These are phyloP conservation scores for Pyrus bretschneideri DNA, from an alignment of 306 rosid species.

Conservation along the genomic window DNA sequence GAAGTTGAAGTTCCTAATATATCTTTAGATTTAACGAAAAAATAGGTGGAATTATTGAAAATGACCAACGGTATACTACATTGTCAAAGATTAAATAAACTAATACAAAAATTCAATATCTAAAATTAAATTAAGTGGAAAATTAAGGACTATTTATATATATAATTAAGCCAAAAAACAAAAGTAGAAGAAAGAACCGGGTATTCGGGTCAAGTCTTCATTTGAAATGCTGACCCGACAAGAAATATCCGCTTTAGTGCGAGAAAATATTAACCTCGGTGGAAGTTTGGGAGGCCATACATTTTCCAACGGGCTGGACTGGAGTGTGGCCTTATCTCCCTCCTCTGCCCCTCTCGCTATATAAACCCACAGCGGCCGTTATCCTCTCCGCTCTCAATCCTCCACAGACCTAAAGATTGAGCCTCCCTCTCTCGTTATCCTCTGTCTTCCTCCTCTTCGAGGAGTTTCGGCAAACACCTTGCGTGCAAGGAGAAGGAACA, in stretches of 20 bases:
- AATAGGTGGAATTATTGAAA: too few species aligned
- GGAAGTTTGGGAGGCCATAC: constrained; percentile 51
- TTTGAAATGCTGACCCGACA: background rate
- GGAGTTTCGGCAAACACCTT: constrained; percentile 6
- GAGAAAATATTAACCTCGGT: constrained; percentile 16
- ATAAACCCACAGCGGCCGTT: background rate
- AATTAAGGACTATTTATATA: too few species aligned
- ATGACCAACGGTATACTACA: too few species aligned
- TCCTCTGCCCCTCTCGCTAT: constrained; percentile 8
- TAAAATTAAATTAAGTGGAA: too few species aligned
- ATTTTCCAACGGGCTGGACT: constrained; percentile 6
- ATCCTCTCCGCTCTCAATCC: background rate
- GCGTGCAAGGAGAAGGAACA: background rate
- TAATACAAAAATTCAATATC: too few species aligned
- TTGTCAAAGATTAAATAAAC: too few species aligned
- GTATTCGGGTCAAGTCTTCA: background rate
- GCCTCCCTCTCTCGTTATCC: background rate
- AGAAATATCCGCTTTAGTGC: background rate
- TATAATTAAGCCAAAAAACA: too few species aligned
- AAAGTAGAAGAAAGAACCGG: too few species aligned
- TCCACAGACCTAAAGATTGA: background rate
- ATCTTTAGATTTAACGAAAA: too few species aligned
- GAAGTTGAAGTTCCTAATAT: too few species aligned
- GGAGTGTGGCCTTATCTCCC: constrained; percentile 18
- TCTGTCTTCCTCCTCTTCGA: constrained; percentile 2